A percentile compares a stretch with the other conserved stretches of the same genome.
phyloP scores from a whole-genome alignment of 2,329 filamentous ascomycete genomes.

The Lizonia empirigonia region DNA sequence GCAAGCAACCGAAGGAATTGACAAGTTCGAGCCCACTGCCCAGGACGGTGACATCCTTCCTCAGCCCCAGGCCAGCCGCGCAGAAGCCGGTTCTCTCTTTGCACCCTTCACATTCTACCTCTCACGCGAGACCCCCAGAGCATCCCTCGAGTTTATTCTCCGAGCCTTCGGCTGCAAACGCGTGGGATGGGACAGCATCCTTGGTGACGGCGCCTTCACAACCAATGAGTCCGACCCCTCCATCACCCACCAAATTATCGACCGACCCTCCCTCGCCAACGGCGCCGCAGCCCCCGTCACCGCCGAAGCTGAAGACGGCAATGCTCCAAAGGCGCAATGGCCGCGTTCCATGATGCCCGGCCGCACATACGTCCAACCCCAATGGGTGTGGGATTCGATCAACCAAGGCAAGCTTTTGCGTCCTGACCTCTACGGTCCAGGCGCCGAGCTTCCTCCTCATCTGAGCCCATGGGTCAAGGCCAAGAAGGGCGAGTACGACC shows the following conservation, averaged over 20 bases:
- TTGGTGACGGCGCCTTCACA: slow-evolving; percentile 92
- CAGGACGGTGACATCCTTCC: slow-evolving; percentile 83
- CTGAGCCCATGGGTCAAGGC: slow-evolving; percentile 93
- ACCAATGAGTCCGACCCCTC: slow-evolving; percentile 83
- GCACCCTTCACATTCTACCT: slow-evolving; percentile 89
- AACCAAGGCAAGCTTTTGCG: slow-evolving; percentile 90
- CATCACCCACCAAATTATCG: slow-evolving; percentile 96
- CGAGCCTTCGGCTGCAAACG: slow-evolving; percentile 94
- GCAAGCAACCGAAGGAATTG: slow-evolving; percentile 63
- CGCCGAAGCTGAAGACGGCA: slow-evolving; percentile 60
- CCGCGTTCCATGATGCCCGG: slow-evolving; percentile 82
- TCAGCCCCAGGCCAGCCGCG: slow-evolving; percentile 73
- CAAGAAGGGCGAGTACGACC: slow-evolving; percentile 87
- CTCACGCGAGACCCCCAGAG: slow-evolving; percentile 89
- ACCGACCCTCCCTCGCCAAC: slow-evolving; percentile 72
- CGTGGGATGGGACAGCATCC: slow-evolving; percentile 89
- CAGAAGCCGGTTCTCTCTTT: slow-evolving; percentile 77
- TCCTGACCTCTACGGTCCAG: slow-evolving; percentile 86
- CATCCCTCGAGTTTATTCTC: slow-evolving; percentile 89
- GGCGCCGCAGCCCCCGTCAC: slow-evolving; percentile 49
- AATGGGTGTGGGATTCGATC: slow-evolving; percentile 98
- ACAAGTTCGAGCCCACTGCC: slow-evolving; percentile 87
- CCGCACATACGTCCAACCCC: slow-evolving; percentile 89
- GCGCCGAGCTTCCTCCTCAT: slow-evolving; percentile 88
- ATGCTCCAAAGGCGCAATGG: slow-evolving; percentile 55